phyloP scores from a whole-genome alignment of 163 green algal genomes.

The Smithsoniella earleae region DNA sequence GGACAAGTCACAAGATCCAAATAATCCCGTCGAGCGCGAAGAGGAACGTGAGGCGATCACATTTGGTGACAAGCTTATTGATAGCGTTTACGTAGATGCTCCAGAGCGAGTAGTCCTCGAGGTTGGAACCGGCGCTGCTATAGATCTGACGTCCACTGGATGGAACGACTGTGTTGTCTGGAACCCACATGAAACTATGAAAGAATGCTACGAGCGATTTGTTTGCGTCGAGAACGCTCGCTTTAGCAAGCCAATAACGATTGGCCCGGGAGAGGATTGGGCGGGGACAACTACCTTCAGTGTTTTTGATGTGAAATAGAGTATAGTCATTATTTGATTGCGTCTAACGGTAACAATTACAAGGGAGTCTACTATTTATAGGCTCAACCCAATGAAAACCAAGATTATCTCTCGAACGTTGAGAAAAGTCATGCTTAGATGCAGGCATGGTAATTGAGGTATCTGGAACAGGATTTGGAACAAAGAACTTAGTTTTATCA shows the following conservation, averaged over 20 bases:
- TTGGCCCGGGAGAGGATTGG: constrained; percentile 55
- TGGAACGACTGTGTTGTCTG: constrained; percentile 79
- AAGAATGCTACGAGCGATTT: constrained; percentile 67
- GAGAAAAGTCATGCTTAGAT: too few species aligned
- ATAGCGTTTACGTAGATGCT: constrained; percentile 71
- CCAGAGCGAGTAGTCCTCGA: constrained; percentile 68
- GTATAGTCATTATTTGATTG: too few species aligned
- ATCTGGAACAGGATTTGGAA: too few species aligned
- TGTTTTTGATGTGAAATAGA: constrained; percentile 51
- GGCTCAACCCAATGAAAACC: too few species aligned
- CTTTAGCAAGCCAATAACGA: constrained; percentile 39
- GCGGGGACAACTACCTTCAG: constrained; percentile 46
- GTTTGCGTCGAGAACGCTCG: constrained; percentile 83
- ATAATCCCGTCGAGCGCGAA: constrained; percentile 55
- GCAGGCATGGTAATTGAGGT: too few species aligned
- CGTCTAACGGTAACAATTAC: too few species aligned
- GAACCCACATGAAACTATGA: constrained; percentile 41
- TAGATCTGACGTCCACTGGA: constrained; percentile 59
- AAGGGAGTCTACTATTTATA: too few species aligned
- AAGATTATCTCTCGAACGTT: too few species aligned
- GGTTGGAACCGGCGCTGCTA: constrained; percentile 67
- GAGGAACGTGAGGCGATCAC: constrained; percentile 56
- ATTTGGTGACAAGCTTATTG: constrained; percentile 48
- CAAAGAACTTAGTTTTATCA: too few species aligned
- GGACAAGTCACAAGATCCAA: constrained; percentile 68